A percentile compares a stretch with the other conserved stretches of the same genome.
Evolutionary conservation across 169 alveolate species (phyloP).

Genomic region (Eimeria sp.): DNA sequence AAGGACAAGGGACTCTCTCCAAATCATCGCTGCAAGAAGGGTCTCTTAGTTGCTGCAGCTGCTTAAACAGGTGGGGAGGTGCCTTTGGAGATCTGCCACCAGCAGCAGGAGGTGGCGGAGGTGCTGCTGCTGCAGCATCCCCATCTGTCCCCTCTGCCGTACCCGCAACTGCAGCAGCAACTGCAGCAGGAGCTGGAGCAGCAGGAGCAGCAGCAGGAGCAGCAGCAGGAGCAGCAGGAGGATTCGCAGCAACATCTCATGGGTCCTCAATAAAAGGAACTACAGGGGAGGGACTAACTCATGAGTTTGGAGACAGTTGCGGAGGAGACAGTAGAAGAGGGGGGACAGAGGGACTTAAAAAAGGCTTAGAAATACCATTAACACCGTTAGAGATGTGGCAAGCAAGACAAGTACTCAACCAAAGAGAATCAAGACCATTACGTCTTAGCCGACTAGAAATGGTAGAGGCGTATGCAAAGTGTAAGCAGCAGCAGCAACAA

Average conservation of each 20-base stretch:
- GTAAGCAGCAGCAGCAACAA: conserved; percentile 22
- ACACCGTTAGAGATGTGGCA: conserved; percentile 65
- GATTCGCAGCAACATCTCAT: neutral
- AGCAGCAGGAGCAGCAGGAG: neutral
- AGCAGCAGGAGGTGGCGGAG: neutral
- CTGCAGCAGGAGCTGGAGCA: neutral
- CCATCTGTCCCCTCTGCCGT: neutral
- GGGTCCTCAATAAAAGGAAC: neutral
- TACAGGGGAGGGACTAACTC: neutral
- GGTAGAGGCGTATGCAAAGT: conserved; percentile 82
- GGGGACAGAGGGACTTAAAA: neutral
- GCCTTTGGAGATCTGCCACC: neutral
- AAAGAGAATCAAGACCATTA: conserved; percentile 74
- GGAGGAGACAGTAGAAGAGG: neutral
- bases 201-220: neutral
- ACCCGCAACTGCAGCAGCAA: neutral
- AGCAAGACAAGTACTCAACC: conserved; percentile 65
- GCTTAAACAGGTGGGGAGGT: conserved; percentile 58
- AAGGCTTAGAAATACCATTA: neutral
- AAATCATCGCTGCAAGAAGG: neutral
- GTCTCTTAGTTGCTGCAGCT: conserved; percentile 19
- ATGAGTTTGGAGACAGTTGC: neutral
- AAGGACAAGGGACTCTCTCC: neutral
- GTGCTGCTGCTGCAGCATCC: neutral
- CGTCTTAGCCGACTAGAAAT: conserved; percentile 79